Conservation (phyloP, 73 alveolate species). For the Effrenium voratum region DNA sequence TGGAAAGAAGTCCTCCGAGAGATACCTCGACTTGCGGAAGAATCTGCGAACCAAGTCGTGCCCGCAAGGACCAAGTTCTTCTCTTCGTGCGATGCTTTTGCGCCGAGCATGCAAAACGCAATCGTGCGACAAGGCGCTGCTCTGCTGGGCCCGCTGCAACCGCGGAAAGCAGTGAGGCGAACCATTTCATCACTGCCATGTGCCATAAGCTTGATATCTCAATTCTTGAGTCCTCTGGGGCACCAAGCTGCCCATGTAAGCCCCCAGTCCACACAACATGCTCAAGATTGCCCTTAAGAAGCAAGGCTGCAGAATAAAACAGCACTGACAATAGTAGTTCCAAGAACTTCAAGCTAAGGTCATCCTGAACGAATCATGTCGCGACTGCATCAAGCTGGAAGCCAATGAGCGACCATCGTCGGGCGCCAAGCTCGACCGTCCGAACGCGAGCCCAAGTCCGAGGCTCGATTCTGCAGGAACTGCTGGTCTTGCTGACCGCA, state of each 20-base stretch:
- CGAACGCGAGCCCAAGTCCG: not conserved
- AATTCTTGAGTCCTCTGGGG: no score
- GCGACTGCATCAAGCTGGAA: not conserved
- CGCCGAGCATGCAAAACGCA: not conserved
- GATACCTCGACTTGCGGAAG: not conserved
- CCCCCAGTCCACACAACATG: not conserved
- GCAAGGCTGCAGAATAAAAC: not conserved
- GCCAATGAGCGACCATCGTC: not conserved
- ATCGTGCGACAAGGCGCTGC: not conserved
- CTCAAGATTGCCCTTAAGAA: not conserved
- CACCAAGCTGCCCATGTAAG: no score
- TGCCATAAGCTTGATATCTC: not conserved
- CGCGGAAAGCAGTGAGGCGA: not conserved
- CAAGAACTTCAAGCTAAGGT: not conserved
- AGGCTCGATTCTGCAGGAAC: constrained; percentile 61
- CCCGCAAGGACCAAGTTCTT: no score
- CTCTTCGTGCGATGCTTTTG: no score
- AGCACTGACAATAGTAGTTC: not conserved
- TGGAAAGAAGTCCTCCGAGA: constrained; percentile 39
- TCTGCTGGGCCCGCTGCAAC: not conserved
- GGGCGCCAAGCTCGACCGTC: not conserved
- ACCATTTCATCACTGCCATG: not conserved
- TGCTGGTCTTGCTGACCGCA: constrained; percentile 92
- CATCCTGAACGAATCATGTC: not conserved
- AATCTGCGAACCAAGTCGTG: not conserved